Evolutionary conservation across 805 yeast species (phyloP), one percentile per base, ranked within the genome.

Genomic region (Barnettozyma wickerhamii): DNA sequence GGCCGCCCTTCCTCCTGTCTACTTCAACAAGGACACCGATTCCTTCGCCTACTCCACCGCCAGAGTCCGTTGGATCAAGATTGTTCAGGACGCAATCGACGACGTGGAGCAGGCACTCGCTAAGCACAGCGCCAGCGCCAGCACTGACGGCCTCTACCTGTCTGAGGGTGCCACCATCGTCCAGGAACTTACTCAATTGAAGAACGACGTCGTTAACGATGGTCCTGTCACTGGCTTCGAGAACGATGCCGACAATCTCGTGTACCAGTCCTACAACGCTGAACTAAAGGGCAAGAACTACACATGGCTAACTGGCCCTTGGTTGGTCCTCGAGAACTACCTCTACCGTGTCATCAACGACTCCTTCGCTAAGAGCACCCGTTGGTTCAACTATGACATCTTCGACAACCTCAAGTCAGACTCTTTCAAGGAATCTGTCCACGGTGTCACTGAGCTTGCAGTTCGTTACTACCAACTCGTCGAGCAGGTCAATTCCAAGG

Each of bases 311-410:
- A 71, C 81, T 7, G 95, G 91, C 1, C 96, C 95, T 15, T 93
- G 99, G 99, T 66, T 93, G 40, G 83, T 72, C 55, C 68, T 84
- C 31, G 99, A 95, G 62, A 83, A 96, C 60, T 81, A 83, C 56
- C 59, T 93, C 43, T 93, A 93, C 64, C 78, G 95, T 44, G 60
- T 69, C 45, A 63, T 85, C 41, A 75, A 83, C 54, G 51, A 55
- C 1, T 56, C 60, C 28, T 68, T 81, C 53, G 61, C 64, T 33
- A 52, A 55, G 2, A 64, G 61, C 31, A 43, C 68, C 4, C 53
- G 57, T 32, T 66, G 73, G 71, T 61, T 59, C 33, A 52, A 65
- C 12, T 89, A 78, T 59, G 99, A 93, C 58, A 67, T 89, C 28
- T 93, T 90, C 56, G 75, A 76, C 43, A 60, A 66, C 24, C 72